phyloP scores from a whole-genome alignment of 2,329 filamentous ascomycete species.

The Lecanosticta acicola region DNA sequence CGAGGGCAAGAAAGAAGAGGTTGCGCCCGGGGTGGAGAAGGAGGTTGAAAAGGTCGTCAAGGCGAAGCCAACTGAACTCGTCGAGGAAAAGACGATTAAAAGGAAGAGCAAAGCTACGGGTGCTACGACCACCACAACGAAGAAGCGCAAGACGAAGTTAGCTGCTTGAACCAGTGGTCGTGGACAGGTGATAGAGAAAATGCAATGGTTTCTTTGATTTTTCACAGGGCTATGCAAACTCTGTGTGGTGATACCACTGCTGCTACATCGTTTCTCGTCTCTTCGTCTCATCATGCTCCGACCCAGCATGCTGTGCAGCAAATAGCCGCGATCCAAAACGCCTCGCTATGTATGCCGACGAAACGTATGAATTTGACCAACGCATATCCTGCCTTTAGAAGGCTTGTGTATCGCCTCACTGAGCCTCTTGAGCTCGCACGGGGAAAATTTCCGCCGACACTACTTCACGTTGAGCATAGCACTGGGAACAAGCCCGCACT shows the following conservation, averaged over 20 bases:
- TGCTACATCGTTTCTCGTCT: neutral
- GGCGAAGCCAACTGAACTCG: slow-evolving; percentile 4
- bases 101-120: slow-evolving; percentile 16
- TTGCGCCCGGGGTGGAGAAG: neutral
- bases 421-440: too few relatives aligned
- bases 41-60: slow-evolving; percentile 11
- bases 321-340: neutral
- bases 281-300: neutral
- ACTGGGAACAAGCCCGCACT: slow-evolving; percentile 83
- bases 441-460: too few relatives aligned
- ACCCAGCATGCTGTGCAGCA: neutral
- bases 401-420: too few relatives aligned
- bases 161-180: slow-evolving; percentile 2
- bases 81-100: slow-evolving; percentile 18
- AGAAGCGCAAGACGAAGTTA: slow-evolving; percentile 19
- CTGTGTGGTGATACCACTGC: neutral
- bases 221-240: neutral
- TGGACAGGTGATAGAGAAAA: neutral
- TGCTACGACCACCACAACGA: slow-evolving; percentile 9
- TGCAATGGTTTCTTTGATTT: neutral
- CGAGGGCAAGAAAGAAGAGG: slow-evolving; percentile 6
- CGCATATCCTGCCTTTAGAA: too few relatives aligned
- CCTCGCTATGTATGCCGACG: neutral
- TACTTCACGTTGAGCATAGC: slow-evolving; percentile 40
- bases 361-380: too few relatives aligned